phyloP scores from a whole-genome alignment of 345 rosid species.

The Jatropha curcas region DNA sequence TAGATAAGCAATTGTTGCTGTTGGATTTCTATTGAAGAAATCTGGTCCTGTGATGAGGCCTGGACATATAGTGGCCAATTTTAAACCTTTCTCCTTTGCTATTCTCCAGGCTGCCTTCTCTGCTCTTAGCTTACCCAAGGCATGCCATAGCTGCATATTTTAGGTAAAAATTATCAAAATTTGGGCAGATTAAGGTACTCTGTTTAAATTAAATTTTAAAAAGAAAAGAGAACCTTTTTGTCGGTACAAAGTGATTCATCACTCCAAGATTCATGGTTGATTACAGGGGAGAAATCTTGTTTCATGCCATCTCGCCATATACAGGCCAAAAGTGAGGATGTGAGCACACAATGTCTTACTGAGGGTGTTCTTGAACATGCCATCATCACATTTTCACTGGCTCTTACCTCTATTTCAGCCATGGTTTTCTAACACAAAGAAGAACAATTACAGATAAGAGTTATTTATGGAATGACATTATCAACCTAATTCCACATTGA shows the following conservation, averaged over 20 bases:
- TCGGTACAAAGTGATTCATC: constrained; percentile 64
- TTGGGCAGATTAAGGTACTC: not conserved
- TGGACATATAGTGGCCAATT: constrained; percentile 33
- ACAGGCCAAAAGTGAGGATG: constrained; percentile 80
- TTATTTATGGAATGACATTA: not conserved
- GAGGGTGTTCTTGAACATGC: constrained; percentile 78
- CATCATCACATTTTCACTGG: constrained; percentile 65
- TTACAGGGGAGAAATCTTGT: constrained; percentile 37
- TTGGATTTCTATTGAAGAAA: constrained; percentile 50
- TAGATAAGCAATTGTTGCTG: constrained; percentile 66
- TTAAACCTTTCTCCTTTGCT: constrained; percentile 53
- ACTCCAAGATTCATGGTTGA: constrained; percentile 77
- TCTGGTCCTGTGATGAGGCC: constrained; percentile 71
- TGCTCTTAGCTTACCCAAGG: constrained; percentile 86
- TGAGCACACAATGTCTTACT: constrained; percentile 72
- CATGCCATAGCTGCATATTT: constrained; percentile 71
- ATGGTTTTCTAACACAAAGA: constrained; percentile 47
- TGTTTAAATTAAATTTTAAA: not conserved
- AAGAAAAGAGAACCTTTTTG: constrained; percentile 51
- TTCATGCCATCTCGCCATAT: constrained; percentile 52
- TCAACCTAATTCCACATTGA: not conserved
- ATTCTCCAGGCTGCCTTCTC: constrained; percentile 68
- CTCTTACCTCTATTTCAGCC: constrained; percentile 73
- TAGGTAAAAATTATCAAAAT: not conserved
- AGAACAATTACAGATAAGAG: not conserved